A percentile compares a stretch with the other conserved stretches of the same genome.
These are phyloP conservation scores for Trapa incisa DNA, from an alignment of 345 rosid genomes.

Conservation along the genomic window DNA sequence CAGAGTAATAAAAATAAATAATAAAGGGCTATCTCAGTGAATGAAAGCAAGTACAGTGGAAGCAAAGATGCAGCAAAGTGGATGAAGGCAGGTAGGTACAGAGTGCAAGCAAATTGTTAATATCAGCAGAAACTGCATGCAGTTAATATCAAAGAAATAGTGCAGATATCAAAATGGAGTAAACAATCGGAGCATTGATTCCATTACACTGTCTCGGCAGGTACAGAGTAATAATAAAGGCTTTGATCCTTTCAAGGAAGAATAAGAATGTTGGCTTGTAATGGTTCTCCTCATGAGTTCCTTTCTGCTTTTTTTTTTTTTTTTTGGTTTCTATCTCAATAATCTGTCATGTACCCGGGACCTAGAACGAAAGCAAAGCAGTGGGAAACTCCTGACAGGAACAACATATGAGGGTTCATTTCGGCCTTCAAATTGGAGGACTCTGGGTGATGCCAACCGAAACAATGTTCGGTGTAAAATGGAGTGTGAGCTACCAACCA, in stretches of 20 bases:
- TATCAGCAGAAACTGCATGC: no score
- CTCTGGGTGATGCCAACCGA: background rate
- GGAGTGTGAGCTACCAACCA: background rate
- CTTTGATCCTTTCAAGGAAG: background rate
- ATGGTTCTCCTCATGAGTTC: background rate
- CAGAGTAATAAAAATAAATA: background rate
- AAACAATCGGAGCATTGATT: no score
- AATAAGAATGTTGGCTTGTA: background rate
- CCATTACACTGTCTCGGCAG: background rate
- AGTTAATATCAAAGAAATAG: no score
- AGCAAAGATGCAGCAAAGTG: no score
- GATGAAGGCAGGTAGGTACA: no score
- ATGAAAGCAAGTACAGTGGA: background rate
- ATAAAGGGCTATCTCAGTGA: background rate
- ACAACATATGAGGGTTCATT: background rate
- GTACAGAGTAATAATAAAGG: background rate
- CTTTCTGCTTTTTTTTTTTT: background rate
- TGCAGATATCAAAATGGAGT: no score
- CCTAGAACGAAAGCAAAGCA: background rate
- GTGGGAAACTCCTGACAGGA: background rate
- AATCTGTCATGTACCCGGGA: background rate
- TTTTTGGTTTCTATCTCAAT: background rate
- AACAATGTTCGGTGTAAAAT: background rate
- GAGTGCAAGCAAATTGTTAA: no score
- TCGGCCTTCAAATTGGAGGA: background rate